Evolutionary conservation across 2,329 filamentous ascomycete genomes (phyloP), one percentile per base, ranked within the genome.

Genomic region (Aureobasidium sp.): DNA sequence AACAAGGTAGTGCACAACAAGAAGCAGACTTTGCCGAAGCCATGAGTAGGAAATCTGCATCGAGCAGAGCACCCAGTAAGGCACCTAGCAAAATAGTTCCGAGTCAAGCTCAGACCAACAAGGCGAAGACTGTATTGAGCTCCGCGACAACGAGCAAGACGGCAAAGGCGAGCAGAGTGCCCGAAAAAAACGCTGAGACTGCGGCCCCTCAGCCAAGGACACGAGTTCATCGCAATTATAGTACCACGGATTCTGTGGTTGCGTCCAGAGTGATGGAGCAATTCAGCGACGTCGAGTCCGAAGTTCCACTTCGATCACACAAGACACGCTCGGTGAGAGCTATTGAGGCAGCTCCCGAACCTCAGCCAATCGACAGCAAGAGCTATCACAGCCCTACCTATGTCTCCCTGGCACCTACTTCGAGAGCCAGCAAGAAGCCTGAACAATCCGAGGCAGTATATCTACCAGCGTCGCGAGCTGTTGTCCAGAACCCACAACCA

Each of bases 1-100:
- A 88, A 65, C 69, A 71, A 55, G 75, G 78, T 57, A 78, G 76
- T 63, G 75, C 75, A 27, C 72, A 71, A 63, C 75, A 77, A 62
- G 78, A 79, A 64, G 66, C 71, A 5, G 75, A 74, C 25, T 75
- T 74, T 67, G 69, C 68, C 59, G 69, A 71, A 21, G 72, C 32
- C 0, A 41, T 62, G 45, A 37, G 30, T 27, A 14, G 39, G 6
- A 62, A 49, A 21, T 29, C 50, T 48, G 29, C 16, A 54, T 67
- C 41, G 44, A 65, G 44, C 63, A 64, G 41, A 42, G 11, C 34
- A 50, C 10, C 57, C 16, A 59, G 57, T 50, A 50, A 59, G 57
- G 27, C 37, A 36, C 36, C 57, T 27, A 65, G 64, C 42, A 67
- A 65, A 64, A 63, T 64, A 62, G 67, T 65, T 10, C 59, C 55